phyloP scores from a whole-genome alignment of 768 basidiomycete species.

The Russula emetica region DNA sequence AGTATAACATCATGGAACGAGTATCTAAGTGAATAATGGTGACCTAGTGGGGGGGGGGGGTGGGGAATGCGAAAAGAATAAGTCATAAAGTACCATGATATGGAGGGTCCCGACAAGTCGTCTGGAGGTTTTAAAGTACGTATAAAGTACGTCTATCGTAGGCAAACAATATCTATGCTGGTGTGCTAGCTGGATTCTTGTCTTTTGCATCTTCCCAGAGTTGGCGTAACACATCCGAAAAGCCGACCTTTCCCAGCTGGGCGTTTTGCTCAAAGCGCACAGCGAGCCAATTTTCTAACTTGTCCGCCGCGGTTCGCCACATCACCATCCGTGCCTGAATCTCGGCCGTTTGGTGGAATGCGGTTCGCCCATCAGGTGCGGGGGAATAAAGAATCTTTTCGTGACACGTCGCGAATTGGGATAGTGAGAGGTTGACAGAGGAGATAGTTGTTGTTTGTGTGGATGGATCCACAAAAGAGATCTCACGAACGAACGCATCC shows the following conservation, averaged over 20 bases:
- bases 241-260: slow-evolving; percentile 80
- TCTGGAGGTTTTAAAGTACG: slow-evolving; percentile 31
- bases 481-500: slow-evolving; percentile 91
- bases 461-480: slow-evolving; percentile 86
- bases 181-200: slow-evolving; percentile 38
- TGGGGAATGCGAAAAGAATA: slow-evolving; percentile 29
- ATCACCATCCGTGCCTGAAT: slow-evolving; percentile 77
- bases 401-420: slow-evolving; percentile 91
- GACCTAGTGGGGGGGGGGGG: slow-evolving; percentile 3
- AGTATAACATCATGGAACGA: not conserved
- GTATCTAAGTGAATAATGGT: slow-evolving; percentile 11
- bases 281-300: slow-evolving; percentile 79
- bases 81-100: slow-evolving; percentile 32
- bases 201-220: slow-evolving; percentile 72
- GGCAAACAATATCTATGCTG: slow-evolving; percentile 25
- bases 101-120: slow-evolving; percentile 16
- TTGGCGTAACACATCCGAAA: slow-evolving; percentile 80
- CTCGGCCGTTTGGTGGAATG: slow-evolving; percentile 87
- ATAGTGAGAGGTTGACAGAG: slow-evolving; percentile 88
- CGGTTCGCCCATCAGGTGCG: slow-evolving; percentile 54
- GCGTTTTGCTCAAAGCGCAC: slow-evolving; percentile 93
- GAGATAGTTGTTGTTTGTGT: slow-evolving; percentile 78
- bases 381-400: slow-evolving; percentile 88
- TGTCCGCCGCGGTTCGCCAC: slow-evolving; percentile 78
- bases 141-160: slow-evolving; percentile 28